Base-by-base conservation (phyloP, 805 yeast species). In the Candida vaughaniae region DNA sequence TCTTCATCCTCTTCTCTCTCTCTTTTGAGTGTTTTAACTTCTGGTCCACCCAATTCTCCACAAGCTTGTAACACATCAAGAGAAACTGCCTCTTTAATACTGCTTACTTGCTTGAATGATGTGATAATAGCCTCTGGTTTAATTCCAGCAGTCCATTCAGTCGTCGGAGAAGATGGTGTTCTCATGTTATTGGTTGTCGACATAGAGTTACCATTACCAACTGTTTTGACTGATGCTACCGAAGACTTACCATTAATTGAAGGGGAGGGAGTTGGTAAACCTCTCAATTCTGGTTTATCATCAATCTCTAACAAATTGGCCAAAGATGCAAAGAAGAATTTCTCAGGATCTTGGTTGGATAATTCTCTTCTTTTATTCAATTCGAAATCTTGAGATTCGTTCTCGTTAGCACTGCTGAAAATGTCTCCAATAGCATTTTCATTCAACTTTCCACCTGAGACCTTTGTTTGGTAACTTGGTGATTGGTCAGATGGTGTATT, bases 271-370 rank as follows among this genome's bases (percentile, higher is more conserved):
- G 49, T 48, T 4, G 46, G 46, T 15, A 47, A 23, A 15, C 49
- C 46, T 15, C 43, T 44, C 11, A 42, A 30, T 16, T 49, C 54
- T 16, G 25, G 18, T n/a, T 14, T 9, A 12, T 66, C 75, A 6
- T 67, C 69, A 17, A 77, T 48, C 28, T 70, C 75, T 41, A 77
- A 58, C 25, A 73, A 56, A 50, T 77, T 76, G 6, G 77, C 69
- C 37, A 77, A 58, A 2, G 79, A 71, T 0, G 78, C 73, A 31
- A 69, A 61, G 46, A 77, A 71, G 51, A 73, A 77, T 35, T 60
- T 57, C 30, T 69, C 66, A 0, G 80, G 75, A 48, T 77, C 75
- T 16, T 54, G 41, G 34, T 53, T 53, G 1, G 73, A 69, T 29
- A 77, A 59, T 34, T 70, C 77, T 29, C 77, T 61, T 37, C 82